phyloP scores from a whole-genome alignment of 306 rosid genomes.

The Ammopiptanthus mongolicus region DNA sequence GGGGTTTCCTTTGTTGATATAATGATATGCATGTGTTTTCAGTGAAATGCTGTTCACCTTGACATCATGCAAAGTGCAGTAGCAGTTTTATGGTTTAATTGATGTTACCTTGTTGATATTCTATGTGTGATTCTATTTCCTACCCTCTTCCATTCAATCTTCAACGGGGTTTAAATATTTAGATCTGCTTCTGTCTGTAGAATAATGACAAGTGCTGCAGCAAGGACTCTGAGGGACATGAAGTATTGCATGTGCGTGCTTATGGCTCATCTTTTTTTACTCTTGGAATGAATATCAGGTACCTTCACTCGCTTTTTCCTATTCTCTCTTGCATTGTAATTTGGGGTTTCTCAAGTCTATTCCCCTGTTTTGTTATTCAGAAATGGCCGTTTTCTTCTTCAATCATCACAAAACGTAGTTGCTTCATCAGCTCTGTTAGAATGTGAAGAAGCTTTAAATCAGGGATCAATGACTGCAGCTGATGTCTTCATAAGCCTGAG shows the following conservation, averaged over 20 bases:
- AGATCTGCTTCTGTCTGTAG: slow-evolving; percentile 42
- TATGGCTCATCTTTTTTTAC: slow-evolving; percentile 82
- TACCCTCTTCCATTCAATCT: slow-evolving; percentile 16
- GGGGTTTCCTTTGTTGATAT: background rate
- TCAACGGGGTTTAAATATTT: slow-evolving; percentile 8
- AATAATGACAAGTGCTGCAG: slow-evolving; percentile 43
- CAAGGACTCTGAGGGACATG: slow-evolving; percentile 72
- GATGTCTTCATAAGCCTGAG: slow-evolving; percentile 87
- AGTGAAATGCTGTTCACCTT: background rate
- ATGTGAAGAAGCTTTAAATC: slow-evolving; percentile 94
- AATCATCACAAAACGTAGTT: slow-evolving; percentile 66
- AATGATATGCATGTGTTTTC: background rate
- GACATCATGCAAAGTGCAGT: background rate
- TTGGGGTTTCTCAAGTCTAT: slow-evolving; percentile 8
- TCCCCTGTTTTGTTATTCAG: slow-evolving; percentile 40
- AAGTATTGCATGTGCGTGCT: slow-evolving; percentile 78
- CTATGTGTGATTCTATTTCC: background rate
- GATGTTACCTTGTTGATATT: background rate
- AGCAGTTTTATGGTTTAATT: slow-evolving; percentile 5
- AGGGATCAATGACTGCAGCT: slow-evolving; percentile 79
- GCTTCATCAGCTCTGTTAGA: slow-evolving; percentile 55
- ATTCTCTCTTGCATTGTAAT: background rate
- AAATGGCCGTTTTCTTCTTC: slow-evolving; percentile 92
- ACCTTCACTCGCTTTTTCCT: slow-evolving; percentile 18
- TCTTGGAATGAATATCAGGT: slow-evolving; percentile 91